Base-by-base conservation (phyloP, 768 basidiomycete genomes). In the Suillus ampliporus region DNA sequence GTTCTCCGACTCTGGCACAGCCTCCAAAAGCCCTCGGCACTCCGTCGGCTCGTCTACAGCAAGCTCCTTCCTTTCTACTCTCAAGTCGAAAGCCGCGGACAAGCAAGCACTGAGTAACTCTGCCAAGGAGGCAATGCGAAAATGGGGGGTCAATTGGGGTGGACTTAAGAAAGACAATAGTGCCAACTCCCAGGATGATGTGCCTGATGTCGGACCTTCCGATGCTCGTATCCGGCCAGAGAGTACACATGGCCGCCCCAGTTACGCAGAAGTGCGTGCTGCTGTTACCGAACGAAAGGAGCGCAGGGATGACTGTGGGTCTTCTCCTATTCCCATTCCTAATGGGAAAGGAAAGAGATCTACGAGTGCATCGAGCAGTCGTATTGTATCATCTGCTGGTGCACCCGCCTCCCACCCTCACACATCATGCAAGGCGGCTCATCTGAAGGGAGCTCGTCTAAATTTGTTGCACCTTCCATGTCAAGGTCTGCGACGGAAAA, bases 111-210 rank as follows among this genome's bases (percentile, higher is more conserved):
- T 96, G 48, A 89, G 88, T 65, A 89, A 91, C 68, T 87, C 91
- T 0, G 92, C 95, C 14, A 91, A 90, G 72, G 96, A 97, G 71
- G 84, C 91, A 10, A 89, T 97, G 83, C 88, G 90, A 63, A 97
- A 97, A 72, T 97, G 94, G 94, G 89, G 94, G 26, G 89, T 88
- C 31, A 93, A 87, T 62, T 95, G 93, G 90, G 80, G 85, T 51
- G 82, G 81, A 14, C 69, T 87, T 73, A 87, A 83, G 77, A 89
- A 85, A 73, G 86, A 89, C 61, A 73, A 63, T 51, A 74, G 66
- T 58, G 73, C 65, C 51, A 66, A 68, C 47, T 60, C 67, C 57
- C 60, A 71, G 19, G 85, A 85, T 15, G 83, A 83, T 23, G 63
- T 76, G 43, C 71, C 80, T 17, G 84, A 86, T 53, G 72, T 76